Conservation (phyloP, 257 asterid genomes). For the Fraxinus anomala region DNA sequence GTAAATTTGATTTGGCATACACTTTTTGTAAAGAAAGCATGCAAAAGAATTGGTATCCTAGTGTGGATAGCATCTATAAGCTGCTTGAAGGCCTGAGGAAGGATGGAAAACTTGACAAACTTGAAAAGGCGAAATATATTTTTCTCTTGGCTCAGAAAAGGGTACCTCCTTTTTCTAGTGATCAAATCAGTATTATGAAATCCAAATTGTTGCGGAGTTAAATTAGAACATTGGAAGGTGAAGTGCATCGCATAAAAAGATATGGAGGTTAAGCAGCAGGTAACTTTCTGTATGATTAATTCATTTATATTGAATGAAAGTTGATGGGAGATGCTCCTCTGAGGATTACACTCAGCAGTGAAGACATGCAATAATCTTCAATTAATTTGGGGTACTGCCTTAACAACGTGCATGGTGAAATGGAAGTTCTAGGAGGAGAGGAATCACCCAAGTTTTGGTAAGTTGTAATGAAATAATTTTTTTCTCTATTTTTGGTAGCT, state of each 20-base stretch:
- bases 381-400: constrained; percentile 6
- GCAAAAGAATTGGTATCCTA: constrained; percentile 75
- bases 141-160: constrained; percentile 54
- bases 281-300: constrained; percentile 17
- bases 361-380: constrained; percentile 18
- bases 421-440: constrained; percentile 21
- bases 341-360: constrained; percentile 11
- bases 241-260: constrained; percentile 13
- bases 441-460: constrained; percentile 19
- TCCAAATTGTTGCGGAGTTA: constrained; percentile 39
- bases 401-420: constrained; percentile 24
- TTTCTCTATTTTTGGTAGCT: neutral
- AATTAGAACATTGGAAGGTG: constrained; percentile 21
- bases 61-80: constrained; percentile 47
- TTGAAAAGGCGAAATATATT: constrained; percentile 52
- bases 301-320: constrained; percentile 7
- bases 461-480: constrained; percentile 5
- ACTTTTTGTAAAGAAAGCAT: constrained; percentile 63
- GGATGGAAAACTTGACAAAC: constrained; percentile 40
- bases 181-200: constrained; percentile 46
- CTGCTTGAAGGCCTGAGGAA: constrained; percentile 61
- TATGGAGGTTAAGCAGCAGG: constrained; percentile 13
- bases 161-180: constrained; percentile 59
- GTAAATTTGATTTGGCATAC: constrained; percentile 57
- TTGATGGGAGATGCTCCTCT: constrained; percentile 1